Conservation (phyloP, 2,329 filamentous ascomycete species). For the Hypoxylon sp. region DNA sequence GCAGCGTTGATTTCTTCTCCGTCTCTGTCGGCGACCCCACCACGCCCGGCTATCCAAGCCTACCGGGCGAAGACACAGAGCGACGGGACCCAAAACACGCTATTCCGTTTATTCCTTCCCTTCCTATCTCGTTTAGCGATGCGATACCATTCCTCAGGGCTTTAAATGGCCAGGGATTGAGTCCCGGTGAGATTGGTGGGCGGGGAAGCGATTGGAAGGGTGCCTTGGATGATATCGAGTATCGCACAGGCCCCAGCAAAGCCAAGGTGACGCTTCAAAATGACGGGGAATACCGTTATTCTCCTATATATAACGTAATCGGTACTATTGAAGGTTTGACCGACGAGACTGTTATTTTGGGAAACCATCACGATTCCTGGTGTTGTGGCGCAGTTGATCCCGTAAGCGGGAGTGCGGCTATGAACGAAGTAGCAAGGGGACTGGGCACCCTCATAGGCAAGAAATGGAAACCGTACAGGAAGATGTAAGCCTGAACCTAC, state of each 20-base stretch:
- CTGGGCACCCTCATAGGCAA: slow-evolving; percentile 74
- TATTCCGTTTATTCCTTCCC: slow-evolving; percentile 67
- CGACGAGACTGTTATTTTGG: slow-evolving; percentile 78
- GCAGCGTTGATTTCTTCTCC: slow-evolving; percentile 77
- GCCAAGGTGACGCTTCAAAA: slow-evolving; percentile 71
- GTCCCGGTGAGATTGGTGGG: slow-evolving; percentile 53
- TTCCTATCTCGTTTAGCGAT: slow-evolving; percentile 80
- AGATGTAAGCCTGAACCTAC: slow-evolving; percentile 24
- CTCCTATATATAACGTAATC: slow-evolving; percentile 70
- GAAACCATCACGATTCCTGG: slow-evolving; percentile 83
- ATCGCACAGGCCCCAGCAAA: slow-evolving; percentile 34
- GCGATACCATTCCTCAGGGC: slow-evolving; percentile 77
- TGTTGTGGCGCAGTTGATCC: slow-evolving; percentile 80
- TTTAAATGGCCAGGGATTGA: slow-evolving; percentile 74
- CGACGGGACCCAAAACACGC: slow-evolving; percentile 70
- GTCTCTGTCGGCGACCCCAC: slow-evolving; percentile 71
- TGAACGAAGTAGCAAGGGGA: slow-evolving; percentile 77
- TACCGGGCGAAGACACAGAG: slow-evolving; percentile 71
- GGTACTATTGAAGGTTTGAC: slow-evolving; percentile 79
- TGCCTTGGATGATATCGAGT: slow-evolving; percentile 33
- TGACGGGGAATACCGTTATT: slow-evolving; percentile 44
- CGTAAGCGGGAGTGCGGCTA: slow-evolving; percentile 77
- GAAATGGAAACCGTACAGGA: slow-evolving; percentile 74
- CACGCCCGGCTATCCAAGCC: slow-evolving; percentile 80
- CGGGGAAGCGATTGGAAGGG: slow-evolving; percentile 33